A percentile compares a stretch with the other conserved stretches of the same genome.
These are phyloP conservation scores for Solanum pennellii DNA, from an alignment of 257 asterid genomes.

Conservation along the genomic window DNA sequence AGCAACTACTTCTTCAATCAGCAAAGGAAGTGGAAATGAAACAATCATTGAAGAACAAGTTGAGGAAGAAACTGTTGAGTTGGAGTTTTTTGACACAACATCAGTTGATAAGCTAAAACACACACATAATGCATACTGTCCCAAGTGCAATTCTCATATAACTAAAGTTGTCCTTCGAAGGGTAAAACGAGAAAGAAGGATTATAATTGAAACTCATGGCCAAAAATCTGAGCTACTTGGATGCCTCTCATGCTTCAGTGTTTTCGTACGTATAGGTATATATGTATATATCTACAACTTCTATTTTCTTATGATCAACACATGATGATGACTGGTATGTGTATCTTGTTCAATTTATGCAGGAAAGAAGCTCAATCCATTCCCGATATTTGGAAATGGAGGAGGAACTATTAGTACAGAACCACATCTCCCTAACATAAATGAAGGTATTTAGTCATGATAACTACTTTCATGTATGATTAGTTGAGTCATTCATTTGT, in stretches of 20 bases:
- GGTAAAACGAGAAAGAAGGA: slow-evolving; percentile 2
- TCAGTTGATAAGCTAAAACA: slow-evolving; percentile 42
- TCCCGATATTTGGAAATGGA: slow-evolving; percentile 16
- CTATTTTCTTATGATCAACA: background rate
- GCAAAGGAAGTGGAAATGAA: background rate
- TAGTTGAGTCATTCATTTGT: background rate
- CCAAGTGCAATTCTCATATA: slow-evolving; percentile 39
- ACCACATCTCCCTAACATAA: background rate
- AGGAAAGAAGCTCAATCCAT: slow-evolving; percentile 36
- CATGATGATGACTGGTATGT: background rate
- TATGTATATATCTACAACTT: background rate
- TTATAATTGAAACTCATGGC: background rate
- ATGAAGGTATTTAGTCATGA: background rate
- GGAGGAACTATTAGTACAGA: background rate
- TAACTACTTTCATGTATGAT: background rate
- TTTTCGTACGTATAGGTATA: slow-evolving; percentile 26
- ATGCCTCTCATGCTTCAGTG: slow-evolving; percentile 49
- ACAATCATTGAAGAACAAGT: slow-evolving; percentile 17
- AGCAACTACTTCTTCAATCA: background rate
- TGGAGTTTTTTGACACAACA: slow-evolving; percentile 40
- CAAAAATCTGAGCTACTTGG: slow-evolving; percentile 22
- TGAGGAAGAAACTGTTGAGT: slow-evolving; percentile 43
- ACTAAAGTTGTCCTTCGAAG: slow-evolving; percentile 56
- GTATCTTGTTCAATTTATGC: background rate
- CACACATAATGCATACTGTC: slow-evolving; percentile 48